Conservation (phyloP, 78 protist genomes). For the Dictyostelium capitatum region DNA sequence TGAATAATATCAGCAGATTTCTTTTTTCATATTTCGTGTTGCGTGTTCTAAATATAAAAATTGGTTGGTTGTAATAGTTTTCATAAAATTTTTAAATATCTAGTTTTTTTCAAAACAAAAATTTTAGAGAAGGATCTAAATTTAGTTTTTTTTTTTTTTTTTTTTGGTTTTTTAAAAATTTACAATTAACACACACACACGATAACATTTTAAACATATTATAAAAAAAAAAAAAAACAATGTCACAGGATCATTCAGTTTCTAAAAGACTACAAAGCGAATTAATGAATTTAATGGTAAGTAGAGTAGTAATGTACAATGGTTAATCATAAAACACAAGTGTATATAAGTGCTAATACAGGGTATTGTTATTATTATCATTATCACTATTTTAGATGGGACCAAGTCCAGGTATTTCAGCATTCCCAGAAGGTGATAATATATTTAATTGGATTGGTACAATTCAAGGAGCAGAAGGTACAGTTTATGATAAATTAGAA, state of each 20-base stretch:
- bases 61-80: too few species aligned
- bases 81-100: too few species aligned
- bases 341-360: neutral
- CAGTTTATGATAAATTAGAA: constrained; percentile 90
- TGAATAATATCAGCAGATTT: too few species aligned
- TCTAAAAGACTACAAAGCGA: constrained; percentile 79
- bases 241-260: constrained; percentile 61
- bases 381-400: constrained; percentile 42
- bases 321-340: neutral
- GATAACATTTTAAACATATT: too few species aligned
- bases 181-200: too few species aligned
- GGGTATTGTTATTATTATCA: neutral
- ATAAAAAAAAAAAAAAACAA: neutral
- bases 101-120: too few species aligned
- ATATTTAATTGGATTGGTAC: constrained; percentile 91
- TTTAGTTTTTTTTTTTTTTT: too few species aligned
- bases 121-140: too few species aligned
- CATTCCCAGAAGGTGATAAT: constrained; percentile 91
- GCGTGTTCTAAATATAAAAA: too few species aligned
- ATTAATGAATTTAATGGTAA: constrained; percentile 78
- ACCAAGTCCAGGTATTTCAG: constrained; percentile 73
- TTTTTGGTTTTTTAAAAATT: too few species aligned
- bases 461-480: constrained; percentile 89
- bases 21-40: too few species aligned
- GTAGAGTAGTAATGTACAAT: neutral